Conservation (phyloP, 164 flowering plant genomes). For the Chloranthus sessilifolius region DNA sequence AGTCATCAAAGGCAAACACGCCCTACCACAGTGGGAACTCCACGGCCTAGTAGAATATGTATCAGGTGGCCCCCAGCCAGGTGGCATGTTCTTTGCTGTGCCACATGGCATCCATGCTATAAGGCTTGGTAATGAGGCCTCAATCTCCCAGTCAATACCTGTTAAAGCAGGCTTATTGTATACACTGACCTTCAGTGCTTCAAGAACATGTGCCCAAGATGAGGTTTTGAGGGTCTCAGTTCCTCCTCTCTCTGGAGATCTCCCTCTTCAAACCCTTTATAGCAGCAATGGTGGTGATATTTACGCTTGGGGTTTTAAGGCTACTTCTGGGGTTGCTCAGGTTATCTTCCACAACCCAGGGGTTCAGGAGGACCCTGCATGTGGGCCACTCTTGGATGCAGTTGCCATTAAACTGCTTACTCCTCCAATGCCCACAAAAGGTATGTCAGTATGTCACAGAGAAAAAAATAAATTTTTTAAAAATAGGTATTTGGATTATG, state of each 20-base stretch:
- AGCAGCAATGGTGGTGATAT: constrained; percentile 75
- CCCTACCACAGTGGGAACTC: constrained; percentile 85
- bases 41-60: constrained; percentile 85
- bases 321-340: constrained; percentile 33
- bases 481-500: no score
- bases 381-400: constrained; percentile 88
- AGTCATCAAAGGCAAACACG: constrained; percentile 41
- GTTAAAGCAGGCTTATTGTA: constrained; percentile 57
- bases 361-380: constrained; percentile 86
- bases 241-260: constrained; percentile 53
- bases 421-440: constrained; percentile 55
- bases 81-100: constrained; percentile 79
- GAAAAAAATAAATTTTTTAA: no score
- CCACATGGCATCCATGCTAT: constrained; percentile 82
- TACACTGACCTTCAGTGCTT: constrained; percentile 80
- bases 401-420: constrained; percentile 74
- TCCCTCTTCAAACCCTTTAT: constrained; percentile 77
- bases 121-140: constrained; percentile 92
- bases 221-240: constrained; percentile 76
- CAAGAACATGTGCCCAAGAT: constrained; percentile 94
- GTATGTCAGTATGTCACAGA: no score
- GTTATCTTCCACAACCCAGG: constrained; percentile 78
- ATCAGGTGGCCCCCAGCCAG: constrained; percentile 82
- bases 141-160: constrained; percentile 61
- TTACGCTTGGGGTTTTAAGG: constrained; percentile 71